Evolutionary conservation across 805 yeast species (phyloP).

Genomic region (Kockiozyma suomiensis): DNA sequence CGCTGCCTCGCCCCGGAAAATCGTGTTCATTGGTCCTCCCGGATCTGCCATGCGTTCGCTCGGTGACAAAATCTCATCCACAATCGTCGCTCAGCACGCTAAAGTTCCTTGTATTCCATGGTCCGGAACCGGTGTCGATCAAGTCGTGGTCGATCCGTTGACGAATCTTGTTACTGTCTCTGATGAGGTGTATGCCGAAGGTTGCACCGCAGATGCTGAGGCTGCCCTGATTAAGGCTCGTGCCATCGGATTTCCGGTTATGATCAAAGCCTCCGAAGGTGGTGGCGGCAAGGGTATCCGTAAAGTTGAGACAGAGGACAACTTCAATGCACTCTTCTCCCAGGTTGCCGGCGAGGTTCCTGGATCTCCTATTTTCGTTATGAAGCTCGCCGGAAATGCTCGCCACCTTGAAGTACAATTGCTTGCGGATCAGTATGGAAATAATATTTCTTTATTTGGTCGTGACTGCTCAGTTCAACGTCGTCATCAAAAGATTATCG

Average conservation of each 20-base stretch:
- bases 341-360: conserved; percentile 98
- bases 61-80: conserved; percentile 97
- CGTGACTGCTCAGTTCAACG: conserved; percentile 99
- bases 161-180: conserved; percentile 87
- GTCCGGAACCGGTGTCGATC: conserved; percentile 97
- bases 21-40: conserved; percentile 97
- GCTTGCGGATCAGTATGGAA: conserved; percentile 97
- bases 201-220: conserved; percentile 83
- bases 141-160: conserved; percentile 66
- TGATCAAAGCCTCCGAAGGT: conserved; percentile 99
- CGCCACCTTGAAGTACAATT: conserved; percentile 98
- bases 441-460: conserved; percentile 94
- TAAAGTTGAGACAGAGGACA: conserved; percentile 83
- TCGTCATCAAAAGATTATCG: conserved; percentile 98
- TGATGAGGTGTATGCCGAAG: conserved; percentile 79
- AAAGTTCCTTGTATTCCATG: conserved; percentile 98
- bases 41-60: conserved; percentile 99
- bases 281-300: conserved; percentile 99
- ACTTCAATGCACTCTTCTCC: conserved; percentile 73
- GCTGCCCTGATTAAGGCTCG: conserved; percentile 87
- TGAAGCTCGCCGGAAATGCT: conserved; percentile 96
- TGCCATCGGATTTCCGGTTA: conserved; percentile 93
- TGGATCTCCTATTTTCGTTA: conserved; percentile 97
- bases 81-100: conserved; percentile 99
- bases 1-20: conserved; percentile 88